Conservation (phyloP, 257 asterid species). For the Fraxinus americana region DNA sequence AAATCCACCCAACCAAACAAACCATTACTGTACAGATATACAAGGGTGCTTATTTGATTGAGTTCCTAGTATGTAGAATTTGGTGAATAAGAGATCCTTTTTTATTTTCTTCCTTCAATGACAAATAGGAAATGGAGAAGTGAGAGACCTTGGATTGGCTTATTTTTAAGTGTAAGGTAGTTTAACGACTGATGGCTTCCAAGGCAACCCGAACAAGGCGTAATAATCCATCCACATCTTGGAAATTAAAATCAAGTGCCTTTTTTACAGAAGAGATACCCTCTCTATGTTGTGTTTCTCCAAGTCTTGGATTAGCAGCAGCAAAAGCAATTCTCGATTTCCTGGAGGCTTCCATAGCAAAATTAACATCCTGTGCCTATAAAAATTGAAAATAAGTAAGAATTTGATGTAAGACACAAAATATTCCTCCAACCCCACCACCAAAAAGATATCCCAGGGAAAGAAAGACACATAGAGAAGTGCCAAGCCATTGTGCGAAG, state of each 20-base stretch:
- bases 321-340: constrained; percentile 73
- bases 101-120: constrained; percentile 23
- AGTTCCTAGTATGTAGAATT: constrained; percentile 30
- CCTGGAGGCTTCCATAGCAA: constrained; percentile 96
- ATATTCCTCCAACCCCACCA: background rate
- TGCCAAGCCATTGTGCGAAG: background rate
- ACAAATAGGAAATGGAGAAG: constrained; percentile 26
- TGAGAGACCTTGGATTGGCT: constrained; percentile 33
- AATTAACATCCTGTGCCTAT: constrained; percentile 79
- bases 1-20: constrained; percentile 4
- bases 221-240: constrained; percentile 80
- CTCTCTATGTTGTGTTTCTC: constrained; percentile 60
- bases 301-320: constrained; percentile 64
- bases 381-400: constrained; percentile 25
- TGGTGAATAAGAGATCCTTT: constrained; percentile 13
- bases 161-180: constrained; percentile 21
- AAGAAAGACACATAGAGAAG: background rate
- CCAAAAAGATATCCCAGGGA: background rate
- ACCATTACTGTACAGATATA: constrained; percentile 54
- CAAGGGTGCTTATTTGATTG: constrained; percentile 39
- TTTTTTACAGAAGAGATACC: constrained; percentile 61
- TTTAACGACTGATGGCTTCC: constrained; percentile 72
- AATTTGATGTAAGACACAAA: constrained; percentile 4
- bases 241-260: constrained; percentile 93
- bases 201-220: constrained; percentile 87